Evolutionary conservation across 768 basidiomycete species (phyloP), one percentile per base, ranked within the genome.

Genomic region (Psilocybe subaeruginosa): DNA sequence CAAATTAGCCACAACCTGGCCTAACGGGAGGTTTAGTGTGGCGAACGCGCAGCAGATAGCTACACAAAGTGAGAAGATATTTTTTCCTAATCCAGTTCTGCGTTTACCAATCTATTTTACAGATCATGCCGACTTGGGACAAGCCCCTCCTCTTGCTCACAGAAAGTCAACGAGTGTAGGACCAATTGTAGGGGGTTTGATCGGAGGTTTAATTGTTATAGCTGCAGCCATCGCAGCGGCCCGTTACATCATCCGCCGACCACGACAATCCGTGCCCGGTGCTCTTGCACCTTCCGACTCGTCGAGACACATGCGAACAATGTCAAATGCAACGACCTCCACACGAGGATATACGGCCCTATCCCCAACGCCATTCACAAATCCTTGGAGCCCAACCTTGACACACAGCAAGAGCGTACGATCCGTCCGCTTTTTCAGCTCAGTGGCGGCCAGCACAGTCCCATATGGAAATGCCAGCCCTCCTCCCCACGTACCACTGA

Each of bases 141-240:
- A 50, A 31, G 17, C 63, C 6, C 12, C 52, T n/a, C 59, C 46
- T 17, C 12, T 60, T 9, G 8, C 54, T 3, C 51, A 57, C 14
- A 68, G 64, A 50, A 74, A 58, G 35, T 72, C 73, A 2, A 63
- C 64, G 2, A 68, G 75, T 7, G 64, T 73, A 27, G 80, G 79
- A 5, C 66, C 80, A 16, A 82, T 81, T 30, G 78, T 73, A 0
- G 81, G 81, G 81, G 81, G 80, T 16, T 78, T 80, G 3, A 65
- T 81, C 43, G 81, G 80, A 29, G 80, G 80, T 0, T 48, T 80
- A 8, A 70, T 70, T 8, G 75, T 73, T 14, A 56, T 81, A 19
- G 68, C 55, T 8, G 55, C 72, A 2, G 77, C 71, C 8, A 68
- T 65, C 3, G 66, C 65, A 2, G 31, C 74, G 23, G 73, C 70